These are phyloP conservation scores for Podospora sp. DNA, from an alignment of 495 filamentous ascomycete genomes.

Conservation along the genomic window DNA sequence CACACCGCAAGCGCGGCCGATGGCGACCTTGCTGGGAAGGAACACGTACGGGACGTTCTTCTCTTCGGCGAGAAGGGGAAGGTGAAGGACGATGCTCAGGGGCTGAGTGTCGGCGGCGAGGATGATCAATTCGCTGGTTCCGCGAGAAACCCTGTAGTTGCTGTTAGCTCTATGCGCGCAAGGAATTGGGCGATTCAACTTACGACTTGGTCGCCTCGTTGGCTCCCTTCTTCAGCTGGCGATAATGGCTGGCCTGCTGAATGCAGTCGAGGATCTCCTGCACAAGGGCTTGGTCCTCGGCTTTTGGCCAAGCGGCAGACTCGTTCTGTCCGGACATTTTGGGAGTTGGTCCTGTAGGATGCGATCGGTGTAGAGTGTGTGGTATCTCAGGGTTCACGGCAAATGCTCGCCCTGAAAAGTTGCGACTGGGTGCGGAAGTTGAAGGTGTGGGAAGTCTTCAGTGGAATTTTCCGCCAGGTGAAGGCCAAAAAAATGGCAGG, in stretches of 20 bases:
- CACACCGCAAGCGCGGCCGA: constrained; percentile 85
- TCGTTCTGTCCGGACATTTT: constrained; percentile 55
- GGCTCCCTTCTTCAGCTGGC: constrained; percentile 86
- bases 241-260: constrained; percentile 82
- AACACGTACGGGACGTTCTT: constrained; percentile 68
- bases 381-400: constrained; percentile 38
- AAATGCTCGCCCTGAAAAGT: constrained; percentile 36
- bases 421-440: constrained; percentile 19
- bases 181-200: constrained; percentile 3
- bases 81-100: constrained; percentile 87
- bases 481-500: constrained; percentile 19
- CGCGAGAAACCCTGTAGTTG: constrained; percentile 66
- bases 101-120: constrained; percentile 86
- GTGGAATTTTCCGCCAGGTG: constrained; percentile 5
- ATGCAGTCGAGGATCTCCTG: constrained; percentile 84
- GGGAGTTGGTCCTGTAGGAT: constrained; percentile 19
- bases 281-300: constrained; percentile 71
- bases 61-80: constrained; percentile 70
- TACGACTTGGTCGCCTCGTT: constrained; percentile 73
- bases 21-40: constrained; percentile 54
- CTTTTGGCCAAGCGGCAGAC: constrained; percentile 80
- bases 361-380: neutral
- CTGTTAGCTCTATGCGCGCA: neutral
- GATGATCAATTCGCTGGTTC: constrained; percentile 84
- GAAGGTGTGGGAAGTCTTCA: constrained; percentile 10